Percentiles rank a stretch among this genome's conserved stretches.
Evolutionary conservation across 257 asterid species (phyloP).

Genomic region (Solanum pimpinellifolium): DNA sequence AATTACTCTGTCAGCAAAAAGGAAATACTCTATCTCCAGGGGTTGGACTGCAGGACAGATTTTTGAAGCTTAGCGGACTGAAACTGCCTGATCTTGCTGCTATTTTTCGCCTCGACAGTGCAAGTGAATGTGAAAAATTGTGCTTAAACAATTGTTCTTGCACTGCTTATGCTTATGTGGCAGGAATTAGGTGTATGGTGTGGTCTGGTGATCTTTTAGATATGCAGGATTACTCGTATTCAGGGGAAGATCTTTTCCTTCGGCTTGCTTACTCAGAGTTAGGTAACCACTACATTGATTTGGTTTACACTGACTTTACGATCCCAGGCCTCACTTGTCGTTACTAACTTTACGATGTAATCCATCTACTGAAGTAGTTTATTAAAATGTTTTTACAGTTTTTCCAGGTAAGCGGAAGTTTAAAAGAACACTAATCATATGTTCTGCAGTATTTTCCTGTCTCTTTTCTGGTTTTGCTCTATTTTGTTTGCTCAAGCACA

Average conservation of each 20-base stretch:
- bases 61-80: conserved; percentile 5
- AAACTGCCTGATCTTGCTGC: conserved; percentile 19
- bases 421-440: neutral
- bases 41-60: neutral
- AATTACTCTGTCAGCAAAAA: conserved; percentile 7
- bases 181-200: conserved; percentile 19
- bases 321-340: no score
- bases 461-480: neutral
- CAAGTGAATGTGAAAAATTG: neutral
- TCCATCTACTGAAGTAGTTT: neutral
- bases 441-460: neutral
- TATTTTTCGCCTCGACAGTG: neutral
- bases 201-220: conserved; percentile 16
- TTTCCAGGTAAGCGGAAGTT: conserved; percentile 1
- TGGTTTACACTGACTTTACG: neutral
- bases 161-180: conserved; percentile 17
- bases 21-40: neutral
- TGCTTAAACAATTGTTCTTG: conserved; percentile 28
- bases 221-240: conserved; percentile 5
- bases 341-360: neutral
- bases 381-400: neutral
- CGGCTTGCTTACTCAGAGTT: conserved; percentile 11
- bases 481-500: neutral
- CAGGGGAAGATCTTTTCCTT: conserved; percentile 11
- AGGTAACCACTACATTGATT: neutral